Conservation (phyloP, 345 rosid genomes). For the Lenwebbia sp. region DNA sequence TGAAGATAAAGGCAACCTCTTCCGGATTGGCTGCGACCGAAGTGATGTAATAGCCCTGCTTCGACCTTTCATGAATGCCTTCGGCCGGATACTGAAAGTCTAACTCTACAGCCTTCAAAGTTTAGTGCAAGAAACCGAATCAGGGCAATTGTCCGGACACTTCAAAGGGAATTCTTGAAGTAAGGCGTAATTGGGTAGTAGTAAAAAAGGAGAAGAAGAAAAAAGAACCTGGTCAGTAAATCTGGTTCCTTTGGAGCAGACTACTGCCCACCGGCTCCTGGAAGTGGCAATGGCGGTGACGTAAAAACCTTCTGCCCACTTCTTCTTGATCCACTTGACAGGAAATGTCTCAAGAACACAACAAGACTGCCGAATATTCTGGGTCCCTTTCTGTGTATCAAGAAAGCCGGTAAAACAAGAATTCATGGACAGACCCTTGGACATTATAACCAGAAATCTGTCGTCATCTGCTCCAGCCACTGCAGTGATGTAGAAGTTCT, state of each 20-base stretch:
- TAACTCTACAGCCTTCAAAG: not conserved
- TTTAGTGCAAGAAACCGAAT: not conserved
- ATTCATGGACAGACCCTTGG: slow-evolving; percentile 39
- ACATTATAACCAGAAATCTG: slow-evolving; percentile 86
- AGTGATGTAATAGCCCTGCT: not conserved
- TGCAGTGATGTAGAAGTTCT: slow-evolving; percentile 77
- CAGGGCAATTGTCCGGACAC: not conserved
- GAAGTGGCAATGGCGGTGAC: slow-evolving; percentile 15
- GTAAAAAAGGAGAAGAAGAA: not conserved
- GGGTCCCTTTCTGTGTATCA: slow-evolving; percentile 1
- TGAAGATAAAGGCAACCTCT: not conserved
- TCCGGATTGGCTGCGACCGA: not conserved
- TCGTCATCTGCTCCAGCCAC: slow-evolving; percentile 80
- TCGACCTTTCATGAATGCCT: not conserved
- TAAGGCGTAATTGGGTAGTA: too few relatives aligned
- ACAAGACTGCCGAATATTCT: slow-evolving; percentile 9
- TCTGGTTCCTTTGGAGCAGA: slow-evolving; percentile 2
- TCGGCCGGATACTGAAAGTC: not conserved
- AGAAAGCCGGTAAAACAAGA: not conserved
- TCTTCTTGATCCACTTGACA: slow-evolving; percentile 15
- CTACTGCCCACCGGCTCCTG: slow-evolving; percentile 11
- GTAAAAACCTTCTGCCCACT: slow-evolving; percentile 14
- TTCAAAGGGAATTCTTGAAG: too few relatives aligned
- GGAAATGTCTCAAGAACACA: slow-evolving; percentile 6
- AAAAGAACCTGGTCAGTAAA: not conserved